Base-by-base conservation (phyloP, 2,329 filamentous ascomycete species). In the Pseudocercospora eumusae region DNA sequence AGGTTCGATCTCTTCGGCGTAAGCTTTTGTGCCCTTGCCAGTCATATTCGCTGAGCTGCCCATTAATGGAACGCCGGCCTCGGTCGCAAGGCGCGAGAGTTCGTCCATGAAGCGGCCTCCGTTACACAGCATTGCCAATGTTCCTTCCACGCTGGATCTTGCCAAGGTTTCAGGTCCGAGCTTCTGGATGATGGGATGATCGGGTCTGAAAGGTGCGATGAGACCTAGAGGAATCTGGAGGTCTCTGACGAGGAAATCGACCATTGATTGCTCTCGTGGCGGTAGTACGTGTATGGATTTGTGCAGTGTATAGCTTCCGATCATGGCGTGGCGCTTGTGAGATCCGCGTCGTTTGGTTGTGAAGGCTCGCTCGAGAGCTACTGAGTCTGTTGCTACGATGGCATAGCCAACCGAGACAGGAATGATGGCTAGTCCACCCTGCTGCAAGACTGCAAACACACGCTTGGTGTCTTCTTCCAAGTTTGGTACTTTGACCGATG, bases 251-350 rank as follows among this genome's bases (percentile, higher is more conserved):
- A 59, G 47, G 11, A 59, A 49, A 18, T 53, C 47, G 2, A 59
- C 57, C 31, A 59, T 59, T 10, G 44, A 27, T 23, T 49, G 44
- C 23, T 59, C 57, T 23, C 57, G 57, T 21, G 52, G 27, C n/a
- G 57, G 45, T 2, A 59, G 47, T n/a, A 59, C 57, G n/a, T 59
- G 57, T 1, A 59, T 52, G 10, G 47, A 47, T 27, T 54, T 59
- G 28, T 59, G 57, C 13, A 59, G 21, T 8, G 45, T 21, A 36
- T 59, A 59, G 45, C 45, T 52, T 10, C 57, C 57, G 47, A 59
- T 59, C 57, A 59, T 59, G 57, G 57, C 57, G 21, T 59, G 57
- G 4, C 57, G 45, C 44, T 59, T 59, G 33, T 59, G 57, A 27
- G 57, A 27, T 13, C 49, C 49, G 9, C 57, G 57, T 18, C 33